phyloP scores from a whole-genome alignment of 768 basidiomycete genomes.

The Nidularia pulvinata region DNA sequence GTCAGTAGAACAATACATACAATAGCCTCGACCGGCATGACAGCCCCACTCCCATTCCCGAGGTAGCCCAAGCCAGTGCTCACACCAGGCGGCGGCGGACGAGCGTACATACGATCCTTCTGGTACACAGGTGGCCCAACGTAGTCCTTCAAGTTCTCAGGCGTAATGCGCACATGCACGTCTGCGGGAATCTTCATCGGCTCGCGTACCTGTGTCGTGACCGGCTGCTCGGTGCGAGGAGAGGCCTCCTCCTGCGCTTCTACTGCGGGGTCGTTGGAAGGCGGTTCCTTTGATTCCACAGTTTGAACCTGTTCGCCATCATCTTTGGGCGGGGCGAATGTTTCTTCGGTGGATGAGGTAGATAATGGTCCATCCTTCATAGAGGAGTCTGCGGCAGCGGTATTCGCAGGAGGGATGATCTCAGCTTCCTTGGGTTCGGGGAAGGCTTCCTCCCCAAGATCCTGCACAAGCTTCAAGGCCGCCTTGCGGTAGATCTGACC shows the following conservation, averaged over 20 bases:
- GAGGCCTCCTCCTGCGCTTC: background rate
- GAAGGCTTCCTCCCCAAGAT: conserved; percentile 84
- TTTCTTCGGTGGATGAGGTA: conserved; percentile 8
- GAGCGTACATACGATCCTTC: conserved; percentile 88
- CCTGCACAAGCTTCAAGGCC: conserved; percentile 87
- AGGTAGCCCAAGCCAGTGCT: conserved; percentile 95
- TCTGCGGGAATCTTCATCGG: conserved; percentile 80
- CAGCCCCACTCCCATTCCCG: conserved; percentile 94
- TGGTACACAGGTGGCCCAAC: conserved; percentile 97
- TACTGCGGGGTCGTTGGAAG: conserved; percentile 23
- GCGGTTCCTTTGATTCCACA: conserved; percentile 54
- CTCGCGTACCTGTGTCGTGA: conserved; percentile 79
- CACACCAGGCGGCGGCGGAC: conserved; percentile 86
- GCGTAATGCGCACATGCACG: conserved; percentile 80
- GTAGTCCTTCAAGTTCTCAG: conserved; percentile 92
- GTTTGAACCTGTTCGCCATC: conserved; percentile 13
- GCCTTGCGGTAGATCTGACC: conserved; percentile 94
- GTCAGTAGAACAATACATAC: conserved; percentile 39
- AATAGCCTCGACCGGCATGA: conserved; percentile 96
- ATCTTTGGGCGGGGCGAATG: background rate
- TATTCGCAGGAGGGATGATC: conserved; percentile 9
- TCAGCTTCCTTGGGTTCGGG: conserved; percentile 56
- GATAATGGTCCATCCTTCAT: conserved; percentile 2
- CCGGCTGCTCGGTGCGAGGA: conserved; percentile 27
- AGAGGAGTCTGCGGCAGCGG: conserved; percentile 1